Evolutionary conservation across 2,329 filamentous ascomycete species (phyloP).

Genomic region (Venturia pyrina): DNA sequence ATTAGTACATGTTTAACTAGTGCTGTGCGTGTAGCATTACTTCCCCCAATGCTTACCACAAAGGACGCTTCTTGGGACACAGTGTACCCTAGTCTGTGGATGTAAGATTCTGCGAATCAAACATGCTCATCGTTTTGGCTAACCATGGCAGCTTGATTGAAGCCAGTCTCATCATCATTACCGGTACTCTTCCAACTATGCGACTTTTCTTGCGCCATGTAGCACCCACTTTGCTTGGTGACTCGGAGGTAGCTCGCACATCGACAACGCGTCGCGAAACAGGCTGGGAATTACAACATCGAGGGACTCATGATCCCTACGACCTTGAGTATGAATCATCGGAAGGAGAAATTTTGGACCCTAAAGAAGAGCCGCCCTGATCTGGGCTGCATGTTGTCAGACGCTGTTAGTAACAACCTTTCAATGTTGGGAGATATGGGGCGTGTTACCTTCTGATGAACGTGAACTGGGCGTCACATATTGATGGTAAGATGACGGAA

Average conservation of each 20-base stretch:
- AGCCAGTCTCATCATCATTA: slow-evolving; percentile 6
- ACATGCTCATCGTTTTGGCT: neutral
- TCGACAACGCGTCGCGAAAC: neutral
- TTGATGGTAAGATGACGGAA: neutral
- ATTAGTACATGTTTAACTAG: neutral
- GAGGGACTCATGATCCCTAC: neutral
- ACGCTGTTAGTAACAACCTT: neutral
- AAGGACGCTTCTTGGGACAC: neutral
- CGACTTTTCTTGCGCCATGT: slow-evolving; percentile 1
- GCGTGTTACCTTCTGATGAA: neutral
- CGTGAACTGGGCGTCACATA: neutral
- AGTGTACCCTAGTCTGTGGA: neutral
- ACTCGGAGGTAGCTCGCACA: neutral
- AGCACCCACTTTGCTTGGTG: neutral
- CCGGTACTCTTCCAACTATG: neutral
- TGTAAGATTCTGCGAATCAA: neutral
- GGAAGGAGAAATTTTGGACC: neutral
- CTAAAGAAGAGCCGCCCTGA: neutral
- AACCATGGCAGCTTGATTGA: neutral
- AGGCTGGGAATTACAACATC: neutral
- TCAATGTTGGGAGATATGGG: neutral
- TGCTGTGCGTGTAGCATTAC: neutral
- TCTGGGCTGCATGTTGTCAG: neutral
- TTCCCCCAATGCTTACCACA: neutral
- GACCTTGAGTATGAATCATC: neutral